Evolutionary conservation across 768 basidiomycete genomes (phyloP).

Genomic region (Russula foetens): DNA sequence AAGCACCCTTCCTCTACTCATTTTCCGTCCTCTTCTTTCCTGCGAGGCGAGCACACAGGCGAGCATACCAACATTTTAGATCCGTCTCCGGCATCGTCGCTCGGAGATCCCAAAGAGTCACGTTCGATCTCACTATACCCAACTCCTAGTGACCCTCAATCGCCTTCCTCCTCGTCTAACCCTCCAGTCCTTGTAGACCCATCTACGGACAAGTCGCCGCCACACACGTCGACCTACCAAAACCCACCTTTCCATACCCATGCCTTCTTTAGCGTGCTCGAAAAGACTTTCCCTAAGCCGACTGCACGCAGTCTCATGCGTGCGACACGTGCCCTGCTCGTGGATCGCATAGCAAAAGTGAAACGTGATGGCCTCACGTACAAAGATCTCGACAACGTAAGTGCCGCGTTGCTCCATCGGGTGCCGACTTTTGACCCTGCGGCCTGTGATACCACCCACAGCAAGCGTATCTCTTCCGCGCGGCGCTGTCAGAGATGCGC

Average conservation of each 20-base stretch:
- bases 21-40: neutral
- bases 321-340: slow-evolving; percentile 70
- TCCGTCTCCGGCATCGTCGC: neutral
- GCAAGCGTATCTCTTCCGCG: slow-evolving; percentile 95
- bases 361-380: slow-evolving; percentile 59
- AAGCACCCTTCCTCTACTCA: neutral
- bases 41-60: neutral
- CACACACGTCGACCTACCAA: slow-evolving; percentile 35
- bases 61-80: neutral
- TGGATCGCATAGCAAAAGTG: slow-evolving; percentile 67
- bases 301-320: slow-evolving; percentile 78
- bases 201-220: neutral
- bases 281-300: slow-evolving; percentile 63
- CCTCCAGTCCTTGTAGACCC: slow-evolving; percentile 9
- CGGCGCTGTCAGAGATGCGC: slow-evolving; percentile 84
- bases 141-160: neutral
- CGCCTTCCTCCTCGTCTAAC: neutral
- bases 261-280: slow-evolving; percentile 61
- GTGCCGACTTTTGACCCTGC: neutral
- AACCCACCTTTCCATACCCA: slow-evolving; percentile 81
- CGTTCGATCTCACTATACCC: slow-evolving; percentile 8
- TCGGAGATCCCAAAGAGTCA: neutral
- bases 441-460: slow-evolving; percentile 25
- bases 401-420: slow-evolving; percentile 23
- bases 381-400: slow-evolving; percentile 78